Conservation (phyloP, 1,139 yeast genomes). For the Yamadazyma conglobata region DNA sequence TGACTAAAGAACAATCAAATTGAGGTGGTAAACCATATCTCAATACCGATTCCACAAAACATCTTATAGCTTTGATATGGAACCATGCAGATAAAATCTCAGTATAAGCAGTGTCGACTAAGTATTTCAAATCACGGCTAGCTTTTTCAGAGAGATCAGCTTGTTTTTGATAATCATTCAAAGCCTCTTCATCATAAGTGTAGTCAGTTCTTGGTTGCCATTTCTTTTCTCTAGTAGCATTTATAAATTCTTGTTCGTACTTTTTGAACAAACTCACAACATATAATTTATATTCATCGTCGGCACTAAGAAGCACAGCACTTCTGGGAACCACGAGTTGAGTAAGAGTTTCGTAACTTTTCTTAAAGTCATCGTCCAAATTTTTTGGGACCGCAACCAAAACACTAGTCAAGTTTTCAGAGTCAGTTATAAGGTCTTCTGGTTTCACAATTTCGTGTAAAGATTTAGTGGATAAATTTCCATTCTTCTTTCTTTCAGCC, state of each 20-base stretch:
- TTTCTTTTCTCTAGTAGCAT: slow-evolving; percentile 75
- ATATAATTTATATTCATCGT: slow-evolving; percentile 69
- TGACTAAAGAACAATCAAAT: slow-evolving; percentile 63
- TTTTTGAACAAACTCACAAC: slow-evolving; percentile 84
- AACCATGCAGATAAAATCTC: slow-evolving; percentile 85
- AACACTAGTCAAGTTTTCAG: slow-evolving; percentile 82
- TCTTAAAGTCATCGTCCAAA: slow-evolving; percentile 56
- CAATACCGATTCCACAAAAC: slow-evolving; percentile 65
- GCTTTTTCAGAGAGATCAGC: slow-evolving; percentile 69
- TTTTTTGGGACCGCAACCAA: slow-evolving; percentile 83
- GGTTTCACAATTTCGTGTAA: slow-evolving; percentile 85
- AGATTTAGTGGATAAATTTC: slow-evolving; percentile 88
- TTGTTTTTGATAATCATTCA: slow-evolving; percentile 73
- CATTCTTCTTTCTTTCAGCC: slow-evolving; percentile 89
- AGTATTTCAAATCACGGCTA: slow-evolving; percentile 75
- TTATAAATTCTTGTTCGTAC: slow-evolving; percentile 63
- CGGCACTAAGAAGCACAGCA: slow-evolving; percentile 66
- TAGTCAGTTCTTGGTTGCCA: slow-evolving; percentile 91
- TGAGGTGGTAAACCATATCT: slow-evolving; percentile 97
- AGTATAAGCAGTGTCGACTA: slow-evolving; percentile 82
- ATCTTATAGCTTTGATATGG: slow-evolving; percentile 68
- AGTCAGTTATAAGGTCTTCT: slow-evolving; percentile 76
- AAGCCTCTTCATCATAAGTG: slow-evolving; percentile 74
- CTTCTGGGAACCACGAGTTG: slow-evolving; percentile 90
- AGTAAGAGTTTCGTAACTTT: slow-evolving; percentile 70